These are phyloP conservation scores for Przewalskia tangutica DNA, from an alignment of 257 asterid genomes.

Conservation along the genomic window DNA sequence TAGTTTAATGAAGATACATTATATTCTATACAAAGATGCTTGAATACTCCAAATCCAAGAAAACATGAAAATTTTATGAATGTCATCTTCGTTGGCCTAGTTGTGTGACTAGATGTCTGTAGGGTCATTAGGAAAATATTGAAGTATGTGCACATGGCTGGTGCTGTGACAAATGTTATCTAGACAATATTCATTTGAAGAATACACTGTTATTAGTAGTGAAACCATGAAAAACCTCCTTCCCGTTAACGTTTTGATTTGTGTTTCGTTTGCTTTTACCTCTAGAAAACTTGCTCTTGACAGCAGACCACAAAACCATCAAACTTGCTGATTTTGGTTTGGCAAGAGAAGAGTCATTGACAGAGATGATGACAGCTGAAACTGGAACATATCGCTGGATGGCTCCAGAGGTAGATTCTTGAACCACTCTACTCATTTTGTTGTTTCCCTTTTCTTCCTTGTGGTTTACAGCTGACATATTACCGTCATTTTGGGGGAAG, in stretches of 20 bases:
- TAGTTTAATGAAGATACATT: no score
- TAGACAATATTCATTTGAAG: no score
- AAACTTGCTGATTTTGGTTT: conserved; percentile 90
- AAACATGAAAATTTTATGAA: no score
- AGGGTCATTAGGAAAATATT: no score
- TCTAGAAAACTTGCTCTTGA: conserved; percentile 80
- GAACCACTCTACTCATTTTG: not conserved
- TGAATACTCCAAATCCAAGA: no score
- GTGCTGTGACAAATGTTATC: no score
- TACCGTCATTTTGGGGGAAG: conserved; percentile 25
- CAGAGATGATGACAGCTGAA: conserved; percentile 99
- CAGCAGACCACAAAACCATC: conserved; percentile 61
- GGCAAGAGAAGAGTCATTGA: conserved; percentile 93
- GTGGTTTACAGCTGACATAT: not conserved
- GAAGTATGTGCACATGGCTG: no score
- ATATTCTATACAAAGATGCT: no score
- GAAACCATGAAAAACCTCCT: no score
- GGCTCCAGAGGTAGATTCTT: conserved; percentile 64
- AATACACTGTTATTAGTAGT: no score
- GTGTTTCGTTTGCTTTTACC: not conserved
- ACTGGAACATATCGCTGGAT: conserved; percentile 97
- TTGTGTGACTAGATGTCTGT: no score
- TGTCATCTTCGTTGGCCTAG: no score
- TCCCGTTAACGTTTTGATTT: not conserved
- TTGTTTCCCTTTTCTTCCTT: not conserved